Percentiles rank a stretch among this genome's conserved stretches.
These are phyloP conservation scores for Stramenopiles sp. DNA, from an alignment of 352 stramenopile species.

Conservation along the genomic window DNA sequence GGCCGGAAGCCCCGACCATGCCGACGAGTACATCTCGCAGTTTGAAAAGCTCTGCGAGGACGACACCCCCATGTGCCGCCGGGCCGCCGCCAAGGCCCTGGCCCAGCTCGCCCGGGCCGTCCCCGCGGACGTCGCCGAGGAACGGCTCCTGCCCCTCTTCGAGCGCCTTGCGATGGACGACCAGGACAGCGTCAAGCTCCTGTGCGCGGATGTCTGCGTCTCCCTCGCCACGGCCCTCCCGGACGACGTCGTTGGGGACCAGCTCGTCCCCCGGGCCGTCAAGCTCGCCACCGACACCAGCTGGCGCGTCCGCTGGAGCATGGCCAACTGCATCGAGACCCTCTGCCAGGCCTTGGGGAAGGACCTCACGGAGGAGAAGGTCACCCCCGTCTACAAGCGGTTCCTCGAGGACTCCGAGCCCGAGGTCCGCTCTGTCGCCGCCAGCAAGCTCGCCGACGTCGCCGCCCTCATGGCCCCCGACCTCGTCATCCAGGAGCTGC, in stretches of 20 bases:
- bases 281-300: constrained; percentile 77
- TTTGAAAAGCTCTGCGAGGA: constrained; percentile 81
- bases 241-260: constrained; percentile 39
- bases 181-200: constrained; percentile 87
- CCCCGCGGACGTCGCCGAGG: constrained; percentile 43
- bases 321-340: constrained; percentile 82
- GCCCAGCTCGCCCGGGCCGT: constrained; percentile 47
- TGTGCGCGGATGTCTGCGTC: constrained; percentile 89
- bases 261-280: constrained; percentile 68
- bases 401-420: constrained; percentile 88
- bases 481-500: constrained; percentile 63
- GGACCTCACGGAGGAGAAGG: constrained; percentile 43
- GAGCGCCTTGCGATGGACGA: constrained; percentile 58
- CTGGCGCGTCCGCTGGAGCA: constrained; percentile 92
- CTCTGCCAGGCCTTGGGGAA: constrained; percentile 62
- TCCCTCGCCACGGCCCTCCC: constrained; percentile 58
- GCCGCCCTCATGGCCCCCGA: constrained; percentile 65
- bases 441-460: constrained; percentile 71
- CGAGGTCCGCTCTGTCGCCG: constrained; percentile 80
- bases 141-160: constrained; percentile 60
- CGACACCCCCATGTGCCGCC: constrained; percentile 89
- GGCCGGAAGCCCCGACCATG: constrained; percentile 31
- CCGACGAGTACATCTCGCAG: constrained; percentile 5
- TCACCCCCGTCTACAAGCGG: constrained; percentile 71
- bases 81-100: constrained; percentile 61